phyloP scores from a whole-genome alignment of 352 stramenopile genomes.

The Phytophthora sp. region DNA sequence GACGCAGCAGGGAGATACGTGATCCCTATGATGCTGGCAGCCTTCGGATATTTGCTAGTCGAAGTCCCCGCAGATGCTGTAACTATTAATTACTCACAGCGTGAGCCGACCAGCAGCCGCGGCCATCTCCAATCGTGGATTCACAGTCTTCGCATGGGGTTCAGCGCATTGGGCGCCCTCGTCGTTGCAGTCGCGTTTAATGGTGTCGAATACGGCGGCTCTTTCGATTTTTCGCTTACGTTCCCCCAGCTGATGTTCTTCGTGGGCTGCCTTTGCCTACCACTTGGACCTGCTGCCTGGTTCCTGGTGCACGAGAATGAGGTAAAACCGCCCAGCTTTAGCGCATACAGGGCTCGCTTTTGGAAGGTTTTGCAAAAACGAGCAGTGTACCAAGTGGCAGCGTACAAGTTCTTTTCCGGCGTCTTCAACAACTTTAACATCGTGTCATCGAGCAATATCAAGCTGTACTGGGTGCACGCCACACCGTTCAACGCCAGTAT shows the following conservation, averaged over 20 bases:
- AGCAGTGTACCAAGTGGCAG: constrained; percentile 62
- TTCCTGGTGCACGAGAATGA: constrained; percentile 39
- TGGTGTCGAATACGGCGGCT: constrained; percentile 56
- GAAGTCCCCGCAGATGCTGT: constrained; percentile 69
- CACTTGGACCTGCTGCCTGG: constrained; percentile 40
- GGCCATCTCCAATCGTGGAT: constrained; percentile 65
- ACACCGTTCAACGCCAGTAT: constrained; percentile 64
- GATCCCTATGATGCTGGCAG: constrained; percentile 75
- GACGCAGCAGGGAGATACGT: constrained; percentile 56
- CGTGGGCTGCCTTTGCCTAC: constrained; percentile 42
- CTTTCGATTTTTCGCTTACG: constrained; percentile 57
- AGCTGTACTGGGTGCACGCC: constrained; percentile 61
- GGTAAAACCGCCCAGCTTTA: constrained; percentile 34
- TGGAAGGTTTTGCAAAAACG: constrained; percentile 66
- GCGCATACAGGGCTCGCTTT: constrained; percentile 46
- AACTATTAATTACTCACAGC: constrained; percentile 65
- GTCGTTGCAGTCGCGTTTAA: constrained; percentile 60
- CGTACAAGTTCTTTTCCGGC: constrained; percentile 70
- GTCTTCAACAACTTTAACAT: constrained; percentile 74
- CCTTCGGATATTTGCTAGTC: constrained; percentile 66
- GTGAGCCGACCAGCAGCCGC: constrained; percentile 52
- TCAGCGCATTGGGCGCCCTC: constrained; percentile 50
- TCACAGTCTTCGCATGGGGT: constrained; percentile 58
- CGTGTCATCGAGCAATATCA: constrained; percentile 58
- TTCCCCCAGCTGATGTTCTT: constrained; percentile 61